These are phyloP conservation scores for Ascodesmis nigricans DNA, from an alignment of 495 filamentous ascomycete species.

Conservation along the genomic window DNA sequence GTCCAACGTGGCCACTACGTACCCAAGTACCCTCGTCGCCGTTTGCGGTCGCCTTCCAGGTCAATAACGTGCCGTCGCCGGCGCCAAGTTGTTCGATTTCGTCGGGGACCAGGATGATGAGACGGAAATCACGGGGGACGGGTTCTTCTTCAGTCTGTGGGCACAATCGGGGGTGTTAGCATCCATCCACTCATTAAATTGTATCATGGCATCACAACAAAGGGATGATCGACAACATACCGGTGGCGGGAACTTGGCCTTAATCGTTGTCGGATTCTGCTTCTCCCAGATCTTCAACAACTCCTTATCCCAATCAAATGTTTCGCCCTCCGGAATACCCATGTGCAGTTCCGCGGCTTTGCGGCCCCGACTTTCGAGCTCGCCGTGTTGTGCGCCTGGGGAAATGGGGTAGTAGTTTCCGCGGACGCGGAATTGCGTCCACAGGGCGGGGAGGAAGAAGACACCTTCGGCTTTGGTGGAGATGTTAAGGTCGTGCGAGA, in stretches of 20 bases:
- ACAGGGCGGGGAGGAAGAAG: constrained; percentile 7
- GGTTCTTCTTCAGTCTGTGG: constrained; percentile 1
- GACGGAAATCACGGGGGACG: constrained; percentile 7
- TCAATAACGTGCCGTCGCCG: neutral
- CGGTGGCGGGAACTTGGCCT: constrained; percentile 1
- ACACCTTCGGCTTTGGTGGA: constrained; percentile 5
- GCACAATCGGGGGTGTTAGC: neutral
- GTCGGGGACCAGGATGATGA: constrained; percentile 8
- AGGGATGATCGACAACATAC: neutral
- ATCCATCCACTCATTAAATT: neutral
- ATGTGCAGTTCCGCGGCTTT: constrained; percentile 4
- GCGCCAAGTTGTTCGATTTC: constrained; percentile 1
- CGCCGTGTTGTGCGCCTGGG: constrained; percentile 2
- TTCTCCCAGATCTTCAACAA: constrained; percentile 7
- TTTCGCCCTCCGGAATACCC: neutral
- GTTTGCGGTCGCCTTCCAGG: neutral
- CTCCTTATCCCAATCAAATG: constrained; percentile 9
- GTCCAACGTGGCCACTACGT: too few species aligned
- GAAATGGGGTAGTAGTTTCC: constrained; percentile 3
- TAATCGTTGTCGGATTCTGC: constrained; percentile 4
- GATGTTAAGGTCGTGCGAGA: constrained; percentile 2
- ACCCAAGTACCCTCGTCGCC: neutral
- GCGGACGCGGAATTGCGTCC: constrained; percentile 9
- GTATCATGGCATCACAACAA: neutral
- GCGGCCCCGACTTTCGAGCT: neutral